These are phyloP conservation scores for Dendrocalamus sinicus DNA, from an alignment of 176 grass and related monocot species.

Conservation along the genomic window DNA sequence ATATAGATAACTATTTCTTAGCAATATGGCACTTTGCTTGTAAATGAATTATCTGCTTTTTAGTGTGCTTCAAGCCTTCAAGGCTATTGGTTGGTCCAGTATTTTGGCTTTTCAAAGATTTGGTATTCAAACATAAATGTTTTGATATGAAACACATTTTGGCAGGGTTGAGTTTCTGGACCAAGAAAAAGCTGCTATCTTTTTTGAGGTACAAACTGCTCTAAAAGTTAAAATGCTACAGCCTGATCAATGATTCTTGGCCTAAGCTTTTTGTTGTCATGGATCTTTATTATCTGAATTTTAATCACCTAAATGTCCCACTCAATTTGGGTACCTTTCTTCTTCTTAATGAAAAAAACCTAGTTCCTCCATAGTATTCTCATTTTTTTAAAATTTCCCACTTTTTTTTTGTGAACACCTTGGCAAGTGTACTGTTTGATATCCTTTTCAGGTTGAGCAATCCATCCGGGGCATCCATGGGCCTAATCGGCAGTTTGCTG, in stretches of 20 bases:
- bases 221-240: constrained; percentile 33
- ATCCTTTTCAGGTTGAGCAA: constrained; percentile 85
- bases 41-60: constrained; percentile 4
- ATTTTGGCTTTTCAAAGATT: constrained; percentile 14
- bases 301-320: neutral
- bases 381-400: neutral
- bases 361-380: no score
- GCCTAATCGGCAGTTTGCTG: constrained; percentile 68
- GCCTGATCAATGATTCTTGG: constrained; percentile 34
- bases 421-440: constrained; percentile 38
- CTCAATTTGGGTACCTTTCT: neutral
- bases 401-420: constrained; percentile 25
- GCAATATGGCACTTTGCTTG: neutral
- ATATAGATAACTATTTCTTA: constrained; percentile 15
- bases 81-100: neutral
- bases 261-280: constrained; percentile 19
- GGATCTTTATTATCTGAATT: constrained; percentile 17
- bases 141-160: constrained; percentile 40
- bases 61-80: constrained; percentile 30
- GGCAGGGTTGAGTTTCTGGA: constrained; percentile 89
- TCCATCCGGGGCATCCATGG: constrained; percentile 71
- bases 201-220: constrained; percentile 71
- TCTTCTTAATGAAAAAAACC: no score
- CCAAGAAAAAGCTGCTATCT: constrained; percentile 78
- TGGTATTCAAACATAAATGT: constrained; percentile 30